Base-by-base conservation (phyloP, 2,329 filamentous ascomycete genomes). In the Aureobasidium sp. region DNA sequence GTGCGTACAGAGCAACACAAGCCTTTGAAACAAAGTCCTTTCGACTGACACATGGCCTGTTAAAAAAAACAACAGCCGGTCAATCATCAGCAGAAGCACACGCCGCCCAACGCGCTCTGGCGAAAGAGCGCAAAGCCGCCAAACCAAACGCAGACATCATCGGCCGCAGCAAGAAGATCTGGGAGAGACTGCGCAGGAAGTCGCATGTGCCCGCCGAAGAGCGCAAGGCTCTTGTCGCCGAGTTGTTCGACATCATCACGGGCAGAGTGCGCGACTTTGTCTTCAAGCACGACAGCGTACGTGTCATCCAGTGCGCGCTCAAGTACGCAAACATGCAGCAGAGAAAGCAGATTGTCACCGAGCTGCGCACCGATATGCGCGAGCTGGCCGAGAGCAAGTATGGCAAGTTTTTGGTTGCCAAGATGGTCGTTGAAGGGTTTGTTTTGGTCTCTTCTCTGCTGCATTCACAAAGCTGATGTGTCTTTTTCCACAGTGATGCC, bases 241-340 rank as follows among this genome's bases (percentile, higher is more conserved):
- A 98, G 74, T 79, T 98, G 22, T 97, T 95, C 69, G 78, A 79
- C 54, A 95, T 98, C 64, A 87, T 96, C 63, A 93, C 88, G 21
- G 91, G 90, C 50, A 83, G 87, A 55, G 86, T 97, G 63, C 89
- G 88, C 70, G 93, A 97, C 58, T 95, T 97, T 61, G 91, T 96
- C 17, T 87, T 98, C 73, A 98, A 98, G 79, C 93, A 98, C 70
- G 93, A 98, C 68, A 88, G 90, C 30, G 91, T 95, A n/a, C 82
- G 93, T 61, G 90, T 95, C 37, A 86, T 98, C 22, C 93, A 98
- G 73, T 96, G 90, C 11, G 93, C 91, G 32, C 81, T 98, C 71
- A 98, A 98, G 71, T 98, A 98, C 71, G 86, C 89, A 42, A 94
- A 85, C 40, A 77, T 83, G 53, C 85, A 87, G 56, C 90, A 96